These are phyloP conservation scores for Sporothrix inflata DNA, from an alignment of 2,329 filamentous ascomycete species.

Conservation along the genomic window DNA sequence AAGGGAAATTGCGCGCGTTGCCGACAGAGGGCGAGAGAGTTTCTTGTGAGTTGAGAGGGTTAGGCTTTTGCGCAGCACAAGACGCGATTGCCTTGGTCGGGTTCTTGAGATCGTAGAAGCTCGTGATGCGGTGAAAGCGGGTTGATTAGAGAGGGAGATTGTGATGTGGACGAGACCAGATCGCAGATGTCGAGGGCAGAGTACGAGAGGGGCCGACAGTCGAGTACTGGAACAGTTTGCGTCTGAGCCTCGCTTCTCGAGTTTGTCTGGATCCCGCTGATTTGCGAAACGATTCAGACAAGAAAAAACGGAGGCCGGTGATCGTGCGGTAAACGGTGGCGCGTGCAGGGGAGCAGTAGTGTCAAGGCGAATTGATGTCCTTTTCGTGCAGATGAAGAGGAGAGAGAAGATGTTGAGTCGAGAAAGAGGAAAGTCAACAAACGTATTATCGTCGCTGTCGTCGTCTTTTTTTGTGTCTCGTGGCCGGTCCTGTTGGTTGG, in stretches of 20 bases:
- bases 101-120: background rate
- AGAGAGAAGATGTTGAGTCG: background rate
- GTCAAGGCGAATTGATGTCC: background rate
- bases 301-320: background rate
- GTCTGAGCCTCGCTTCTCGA: slow-evolving; percentile 14
- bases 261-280: background rate
- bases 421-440: background rate
- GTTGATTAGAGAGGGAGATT: background rate
- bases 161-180: slow-evolving; percentile 15
- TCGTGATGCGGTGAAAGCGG: background rate
- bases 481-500: background rate
- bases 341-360: background rate
- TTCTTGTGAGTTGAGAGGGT: background rate
- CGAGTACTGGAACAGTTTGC: slow-evolving; percentile 18
- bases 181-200: background rate
- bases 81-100: background rate
- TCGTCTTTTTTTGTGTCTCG: background rate
- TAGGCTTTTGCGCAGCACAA: slow-evolving; percentile 19
- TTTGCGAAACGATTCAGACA: slow-evolving; percentile 2
- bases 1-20: background rate
- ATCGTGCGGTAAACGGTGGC: slow-evolving; percentile 8
- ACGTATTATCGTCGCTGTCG: background rate
- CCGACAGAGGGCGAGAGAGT: background rate
- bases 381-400: background rate
- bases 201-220: too few relatives aligned